A percentile compares a stretch with the other conserved stretches of the same genome.
These are phyloP conservation scores for Centaurea solstitialis DNA, from an alignment of 129 eudicot species.

Conservation along the genomic window DNA sequence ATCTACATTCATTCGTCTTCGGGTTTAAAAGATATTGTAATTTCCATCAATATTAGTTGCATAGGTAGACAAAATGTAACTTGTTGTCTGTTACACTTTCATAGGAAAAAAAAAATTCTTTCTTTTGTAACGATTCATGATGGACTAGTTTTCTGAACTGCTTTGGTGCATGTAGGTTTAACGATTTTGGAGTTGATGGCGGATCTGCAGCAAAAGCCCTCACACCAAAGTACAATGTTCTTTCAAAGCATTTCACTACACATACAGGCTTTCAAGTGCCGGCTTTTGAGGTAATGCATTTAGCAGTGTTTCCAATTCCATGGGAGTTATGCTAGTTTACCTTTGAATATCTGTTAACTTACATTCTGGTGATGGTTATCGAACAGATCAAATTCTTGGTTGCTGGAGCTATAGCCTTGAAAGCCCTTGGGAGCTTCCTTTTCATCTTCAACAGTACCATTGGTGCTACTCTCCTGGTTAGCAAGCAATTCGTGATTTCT, in stretches of 20 bases:
- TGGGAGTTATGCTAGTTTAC: neutral
- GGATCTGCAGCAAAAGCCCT: constrained; percentile 76
- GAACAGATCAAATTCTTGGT: constrained; percentile 67
- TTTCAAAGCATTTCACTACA: constrained; percentile 61
- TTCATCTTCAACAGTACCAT: constrained; percentile 72
- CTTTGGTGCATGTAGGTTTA: constrained; percentile 42
- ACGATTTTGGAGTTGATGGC: constrained; percentile 79
- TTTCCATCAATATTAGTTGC: neutral
- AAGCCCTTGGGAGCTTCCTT: constrained; percentile 75
- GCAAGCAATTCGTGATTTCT: neutral
- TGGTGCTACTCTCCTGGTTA: constrained; percentile 81
- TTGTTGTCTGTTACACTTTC: neutral
- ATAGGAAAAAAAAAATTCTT: neutral
- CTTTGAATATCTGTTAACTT: neutral
- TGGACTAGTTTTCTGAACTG: neutral
- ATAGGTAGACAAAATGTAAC: neutral
- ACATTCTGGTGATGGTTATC: neutral
- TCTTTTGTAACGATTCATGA: constrained; percentile 1
- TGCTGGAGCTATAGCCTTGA: constrained; percentile 66
- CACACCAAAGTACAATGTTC: constrained; percentile 57
- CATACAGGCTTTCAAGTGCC: constrained; percentile 76
- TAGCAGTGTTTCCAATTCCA: neutral
- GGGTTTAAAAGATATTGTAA: neutral
- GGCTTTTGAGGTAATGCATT: constrained; percentile 52
- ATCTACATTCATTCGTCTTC: neutral